Evolutionary conservation across 306 rosid species (phyloP), one percentile per base, ranked within the genome.

Genomic region (Hippophae tibetana): DNA sequence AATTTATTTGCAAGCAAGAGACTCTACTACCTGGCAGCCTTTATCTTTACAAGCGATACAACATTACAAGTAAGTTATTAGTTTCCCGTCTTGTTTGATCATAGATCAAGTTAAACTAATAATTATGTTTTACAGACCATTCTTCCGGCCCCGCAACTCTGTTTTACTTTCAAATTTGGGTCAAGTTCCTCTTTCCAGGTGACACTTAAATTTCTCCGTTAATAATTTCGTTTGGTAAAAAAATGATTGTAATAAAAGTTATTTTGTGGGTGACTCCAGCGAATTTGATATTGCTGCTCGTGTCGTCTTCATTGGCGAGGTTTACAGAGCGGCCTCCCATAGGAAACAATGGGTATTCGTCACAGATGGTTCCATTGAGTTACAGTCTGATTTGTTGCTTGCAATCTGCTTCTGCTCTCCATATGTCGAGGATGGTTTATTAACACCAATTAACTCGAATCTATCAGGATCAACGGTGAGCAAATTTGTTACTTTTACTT

Each of bases 261-360:
- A 14, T 52, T 9, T 42, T 18, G 6, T 44, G 43, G 9, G 54
- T 52, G 12, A 56, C 27, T 48, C 54, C 77, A 90, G 98, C 14
- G 98, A 85, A 65, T 90, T 90, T 66, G 96, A 90, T 58, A 63
- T 79, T 47, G 92, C 75, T 71, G 96, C 87, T 54, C 69, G 72
- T 53, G 76, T 90, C 74, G 81, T 90, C 73, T 84, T 83, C 57
- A 92, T 85, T 65, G 98, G 95, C 63, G 84, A 76, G 45, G 87
- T 76, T 68, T 69, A 72, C 76, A 66, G 63, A 57, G 60, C 78
- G 47, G 72, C 68, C 58, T 81, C 78, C 52, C 89, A 80, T 62
- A 83, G 67, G 77, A 87, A 76, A 74, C 98, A 90, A 67, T 87
- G 96, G 98, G 73, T 83, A 70, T 90, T 85, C 64, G 95, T 85